Evolutionary conservation across 129 eudicot genomes (phyloP), one percentile per base, ranked within the genome.

Genomic region (Cynara cardunculus): DNA sequence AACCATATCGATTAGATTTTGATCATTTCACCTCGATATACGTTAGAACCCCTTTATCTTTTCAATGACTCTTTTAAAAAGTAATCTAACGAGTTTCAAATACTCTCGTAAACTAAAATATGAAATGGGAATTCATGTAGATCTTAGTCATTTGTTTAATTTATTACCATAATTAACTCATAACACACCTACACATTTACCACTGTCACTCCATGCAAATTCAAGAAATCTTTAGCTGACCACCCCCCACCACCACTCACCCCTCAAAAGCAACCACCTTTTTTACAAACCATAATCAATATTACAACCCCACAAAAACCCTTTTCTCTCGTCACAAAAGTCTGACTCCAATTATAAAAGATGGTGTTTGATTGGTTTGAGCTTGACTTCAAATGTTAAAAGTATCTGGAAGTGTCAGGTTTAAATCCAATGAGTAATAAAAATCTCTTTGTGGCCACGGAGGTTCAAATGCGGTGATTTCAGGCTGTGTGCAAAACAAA

Each of bases 221-320:
- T 56, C 1, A 82, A 88, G 67, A 78, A 78, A 7, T 49, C 56
- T 81, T 83, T 82, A 76, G 66, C 79, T 30, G 41, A 28, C 70
- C 44, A 72, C 64, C 65, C 65, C 78, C 75, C 74, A 46, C 76
- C 80, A 68, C 76, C 72, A 19, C 61, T 28, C 84, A 75, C 74
- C 85, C 86, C 53, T 76, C 34, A 69, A 83, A 78, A 70, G 75
- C 87, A 78, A 61, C 69, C n/a, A 74, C 0, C 73, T 74, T 86
- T 86, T 80, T 81, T 30, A 74, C 79, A 82, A 82, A 49, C 79
- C 77, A 78, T 66, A 82, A 74, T 81, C 78, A 72, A 65, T 37
- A 61, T 21, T 24, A 77, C 86, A 77, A 72, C 86, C 89, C 86
- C 86, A 88, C 87, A 81, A 71, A 56, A 68, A 78, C 71, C 34